phyloP scores from a whole-genome alignment of 371 early-diverging fungal genomes.

The Pancytospora philotis region DNA sequence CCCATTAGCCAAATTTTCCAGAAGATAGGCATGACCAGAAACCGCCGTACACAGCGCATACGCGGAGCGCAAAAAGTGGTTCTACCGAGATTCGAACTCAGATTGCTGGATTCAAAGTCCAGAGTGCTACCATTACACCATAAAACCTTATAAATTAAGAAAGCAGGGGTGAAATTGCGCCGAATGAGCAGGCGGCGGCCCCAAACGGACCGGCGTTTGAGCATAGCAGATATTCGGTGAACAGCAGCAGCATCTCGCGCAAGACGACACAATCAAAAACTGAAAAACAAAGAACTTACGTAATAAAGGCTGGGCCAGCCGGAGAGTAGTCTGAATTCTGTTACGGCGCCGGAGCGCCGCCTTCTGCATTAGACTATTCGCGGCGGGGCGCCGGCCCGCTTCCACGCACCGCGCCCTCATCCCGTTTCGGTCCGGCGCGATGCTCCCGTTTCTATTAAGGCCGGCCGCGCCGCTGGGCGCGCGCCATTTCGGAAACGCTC shows the following conservation, averaged over 20 bases:
- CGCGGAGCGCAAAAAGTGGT: no score
- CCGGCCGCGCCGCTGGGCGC: background rate
- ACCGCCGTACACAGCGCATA: no score
- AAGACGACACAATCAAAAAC: no score
- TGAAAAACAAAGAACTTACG: background rate
- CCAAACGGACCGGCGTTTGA: no score
- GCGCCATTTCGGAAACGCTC: background rate
- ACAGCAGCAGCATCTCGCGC: no score
- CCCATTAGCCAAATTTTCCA: no score
- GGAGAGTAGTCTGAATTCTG: constrained; percentile 53
- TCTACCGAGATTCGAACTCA: constrained; percentile 66
- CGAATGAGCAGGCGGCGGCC: no score
- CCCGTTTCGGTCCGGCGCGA: background rate
- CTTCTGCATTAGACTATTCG: constrained; percentile 47
- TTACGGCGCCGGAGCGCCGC: constrained; percentile 28
- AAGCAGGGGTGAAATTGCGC: no score
- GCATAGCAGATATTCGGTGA: no score
- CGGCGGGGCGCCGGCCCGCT: constrained; percentile 13
- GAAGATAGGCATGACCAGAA: no score
- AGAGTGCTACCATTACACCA: constrained; percentile 64
- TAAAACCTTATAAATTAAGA: constrained; percentile 48
- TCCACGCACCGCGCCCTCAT: constrained; percentile 33
- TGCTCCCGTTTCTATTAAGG: background rate
- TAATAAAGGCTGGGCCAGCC: constrained; percentile 6
- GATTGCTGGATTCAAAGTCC: constrained; percentile 65